Conservation (phyloP, 129 eudicot species). For the Pseudognaphalium luteoalbum region DNA sequence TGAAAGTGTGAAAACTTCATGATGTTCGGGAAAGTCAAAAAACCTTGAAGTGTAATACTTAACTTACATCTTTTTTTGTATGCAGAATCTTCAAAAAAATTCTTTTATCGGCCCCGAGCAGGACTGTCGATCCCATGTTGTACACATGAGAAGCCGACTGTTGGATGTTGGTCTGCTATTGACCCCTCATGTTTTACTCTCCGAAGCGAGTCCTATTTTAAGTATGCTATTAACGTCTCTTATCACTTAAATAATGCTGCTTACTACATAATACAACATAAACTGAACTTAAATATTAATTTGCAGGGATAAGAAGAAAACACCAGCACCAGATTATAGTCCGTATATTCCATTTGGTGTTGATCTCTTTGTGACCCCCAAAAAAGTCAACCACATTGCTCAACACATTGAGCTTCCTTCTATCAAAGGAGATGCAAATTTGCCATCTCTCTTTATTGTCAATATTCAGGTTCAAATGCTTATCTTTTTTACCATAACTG, state of each 20-base stretch:
- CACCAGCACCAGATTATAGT: conserved; percentile 57
- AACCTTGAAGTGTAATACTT: not conserved
- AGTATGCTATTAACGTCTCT: conserved; percentile 40
- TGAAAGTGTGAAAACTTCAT: not conserved
- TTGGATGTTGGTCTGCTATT: conserved; percentile 79
- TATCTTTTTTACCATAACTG: not conserved
- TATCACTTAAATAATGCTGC: not conserved
- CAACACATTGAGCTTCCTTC: conserved; percentile 89
- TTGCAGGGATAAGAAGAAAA: conserved; percentile 86
- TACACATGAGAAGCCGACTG: conserved; percentile 56
- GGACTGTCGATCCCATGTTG: conserved; percentile 70
- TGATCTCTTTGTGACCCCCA: conserved; percentile 64
- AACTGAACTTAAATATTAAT: not conserved
- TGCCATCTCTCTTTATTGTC: conserved; percentile 70
- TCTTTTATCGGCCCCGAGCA: conserved; percentile 72
- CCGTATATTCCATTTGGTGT: conserved; percentile 86
- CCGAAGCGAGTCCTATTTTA: conserved; percentile 71
- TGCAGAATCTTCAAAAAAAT: conserved; percentile 65
- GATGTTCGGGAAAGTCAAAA: not conserved
- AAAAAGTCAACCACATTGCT: conserved; percentile 87
- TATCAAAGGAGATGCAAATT: conserved; percentile 45
- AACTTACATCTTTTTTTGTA: conserved; percentile 5
- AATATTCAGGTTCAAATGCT: conserved; percentile 66
- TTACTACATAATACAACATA: not conserved
- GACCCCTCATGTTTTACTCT: conserved; percentile 77